A percentile compares a stretch with the other conserved stretches of the same genome.
Evolutionary conservation across 176 grass and related monocot species (phyloP).

Genomic region (Cenchrus purpureus): DNA sequence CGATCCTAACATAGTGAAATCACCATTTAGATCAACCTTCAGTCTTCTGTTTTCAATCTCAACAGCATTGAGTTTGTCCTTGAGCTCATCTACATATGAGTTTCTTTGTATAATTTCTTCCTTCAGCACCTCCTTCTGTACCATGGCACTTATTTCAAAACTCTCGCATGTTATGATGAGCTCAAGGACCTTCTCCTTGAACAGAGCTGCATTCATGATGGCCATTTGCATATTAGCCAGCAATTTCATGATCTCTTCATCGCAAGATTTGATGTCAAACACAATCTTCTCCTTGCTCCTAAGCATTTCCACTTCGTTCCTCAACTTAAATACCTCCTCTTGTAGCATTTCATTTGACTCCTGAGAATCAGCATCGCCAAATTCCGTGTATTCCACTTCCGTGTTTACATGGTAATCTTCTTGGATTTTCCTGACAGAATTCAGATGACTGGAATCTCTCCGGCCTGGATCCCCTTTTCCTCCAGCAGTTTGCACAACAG

Average conservation of each 20-base stretch:
- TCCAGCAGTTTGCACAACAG: conserved; percentile 40
- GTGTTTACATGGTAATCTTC: conserved; percentile 20
- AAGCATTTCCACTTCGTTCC: conserved; percentile 44
- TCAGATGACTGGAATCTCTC: conserved; percentile 23
- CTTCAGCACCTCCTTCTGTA: conserved; percentile 81
- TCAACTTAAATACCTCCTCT: conserved; percentile 43
- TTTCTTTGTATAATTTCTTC: conserved; percentile 83
- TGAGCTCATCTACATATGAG: conserved; percentile 71
- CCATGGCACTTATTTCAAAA: conserved; percentile 81
- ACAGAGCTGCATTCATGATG: conserved; percentile 72
- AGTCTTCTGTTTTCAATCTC: conserved; percentile 84
- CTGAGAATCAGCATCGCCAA: conserved; percentile 33
- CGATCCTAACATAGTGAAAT: conserved; percentile 64
- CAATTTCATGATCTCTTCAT: conserved; percentile 65
- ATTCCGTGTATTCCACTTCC: conserved; percentile 37
- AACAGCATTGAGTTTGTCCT: conserved; percentile 75
- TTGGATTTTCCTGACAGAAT: conserved; percentile 34
- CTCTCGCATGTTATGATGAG: conserved; percentile 78
- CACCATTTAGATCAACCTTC: conserved; percentile 69
- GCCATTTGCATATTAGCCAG: conserved; percentile 66
- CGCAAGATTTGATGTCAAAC: conserved; percentile 51
- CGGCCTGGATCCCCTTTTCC: neutral
- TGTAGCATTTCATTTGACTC: conserved; percentile 48
- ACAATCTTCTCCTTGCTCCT: conserved; percentile 50
- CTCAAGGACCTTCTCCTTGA: conserved; percentile 84